Evolutionary conservation across 345 rosid genomes (phyloP), one percentile per base, ranked within the genome.

Genomic region (Cochlearia excelsa): DNA sequence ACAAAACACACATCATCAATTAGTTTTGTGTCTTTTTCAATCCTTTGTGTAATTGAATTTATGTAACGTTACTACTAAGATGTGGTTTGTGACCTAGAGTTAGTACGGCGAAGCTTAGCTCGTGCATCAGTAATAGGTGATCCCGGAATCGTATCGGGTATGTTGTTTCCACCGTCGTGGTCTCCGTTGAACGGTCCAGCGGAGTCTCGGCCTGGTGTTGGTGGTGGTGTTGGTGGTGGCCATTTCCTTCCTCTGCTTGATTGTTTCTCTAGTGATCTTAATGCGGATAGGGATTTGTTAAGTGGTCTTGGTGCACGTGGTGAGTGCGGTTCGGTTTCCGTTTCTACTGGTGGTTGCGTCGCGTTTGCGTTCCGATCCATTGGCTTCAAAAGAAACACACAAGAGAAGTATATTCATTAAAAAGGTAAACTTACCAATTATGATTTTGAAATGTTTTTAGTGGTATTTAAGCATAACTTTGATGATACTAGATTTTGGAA

Each of bases 61-160:
- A 16, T 16, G 23, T 16, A 16, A 16, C 23, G 23, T 16, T 16
- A 16, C 23, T 62, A 59, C 66, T 65, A 59, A 46, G 66, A 9
- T 59, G 75, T 0, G 35, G 70, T 39, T 30, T 65, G 70, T 44
- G 75, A 28, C 33, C 66, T 71, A 6, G 75, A 71, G 61, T 35
- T 71, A 46, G 75, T 59, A 33, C 71, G 87, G 26, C 86, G 80
- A 65, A 82, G 82, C 78, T 65, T 73, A 33, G 67, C 59, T 2
- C 78, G 80, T 50, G 76, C 77, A 44, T 74, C 79, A 4, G 67
- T 73, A 16, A 49, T 46, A 45, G 68, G 75, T 3, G 73, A 69
- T 28, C 55, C 63, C 5, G 77, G 63, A 26, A 63, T 9, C 23
- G 42, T 68, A 27, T 73, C 73, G 2, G 74, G 68, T 11, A 53